Evolutionary conservation across 2,329 filamentous ascomycete species (phyloP).

Genomic region (Botrytis fabae): DNA sequence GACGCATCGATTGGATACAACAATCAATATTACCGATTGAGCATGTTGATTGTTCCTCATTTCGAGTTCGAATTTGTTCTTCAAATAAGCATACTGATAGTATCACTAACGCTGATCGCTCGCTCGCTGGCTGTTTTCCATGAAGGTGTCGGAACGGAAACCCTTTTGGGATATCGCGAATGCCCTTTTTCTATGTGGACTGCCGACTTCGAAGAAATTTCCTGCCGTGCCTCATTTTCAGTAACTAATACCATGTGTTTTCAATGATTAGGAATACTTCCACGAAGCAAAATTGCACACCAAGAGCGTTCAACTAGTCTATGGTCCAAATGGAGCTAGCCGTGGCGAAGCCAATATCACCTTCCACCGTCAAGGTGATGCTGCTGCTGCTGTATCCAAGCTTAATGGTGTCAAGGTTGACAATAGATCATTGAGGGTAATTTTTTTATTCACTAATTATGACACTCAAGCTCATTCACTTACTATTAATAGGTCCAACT

Average conservation of each 20-base stretch:
- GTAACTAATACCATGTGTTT: slow-evolving; percentile 65
- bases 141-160: slow-evolving; percentile 29
- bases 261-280: slow-evolving; percentile 87
- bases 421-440: slow-evolving; percentile 88
- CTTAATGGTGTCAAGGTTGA: slow-evolving; percentile 91
- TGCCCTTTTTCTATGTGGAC: slow-evolving; percentile 36
- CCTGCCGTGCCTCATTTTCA: slow-evolving; percentile 43
- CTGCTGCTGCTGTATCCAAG: slow-evolving; percentile 77
- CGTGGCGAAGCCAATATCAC: slow-evolving; percentile 89
- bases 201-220: slow-evolving; percentile 38
- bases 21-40: not conserved
- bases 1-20: not conserved
- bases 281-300: slow-evolving; percentile 55
- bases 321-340: slow-evolving; percentile 89
- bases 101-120: slow-evolving; percentile 54
- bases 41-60: not conserved
- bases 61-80: not conserved
- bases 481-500: slow-evolving; percentile 72
- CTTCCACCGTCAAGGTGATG: slow-evolving; percentile 79
- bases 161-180: slow-evolving; percentile 6
- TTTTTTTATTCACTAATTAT: slow-evolving; percentile 50
- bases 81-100: slow-evolving; percentile 20
- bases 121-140: slow-evolving; percentile 55
- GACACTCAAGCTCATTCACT: slow-evolving; percentile 17
- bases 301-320: slow-evolving; percentile 70